Percentiles rank a stretch among this genome's conserved stretches.
These are phyloP conservation scores for Dictyostelium gargantuum DNA, from an alignment of 208 protist species.

Conservation along the genomic window DNA sequence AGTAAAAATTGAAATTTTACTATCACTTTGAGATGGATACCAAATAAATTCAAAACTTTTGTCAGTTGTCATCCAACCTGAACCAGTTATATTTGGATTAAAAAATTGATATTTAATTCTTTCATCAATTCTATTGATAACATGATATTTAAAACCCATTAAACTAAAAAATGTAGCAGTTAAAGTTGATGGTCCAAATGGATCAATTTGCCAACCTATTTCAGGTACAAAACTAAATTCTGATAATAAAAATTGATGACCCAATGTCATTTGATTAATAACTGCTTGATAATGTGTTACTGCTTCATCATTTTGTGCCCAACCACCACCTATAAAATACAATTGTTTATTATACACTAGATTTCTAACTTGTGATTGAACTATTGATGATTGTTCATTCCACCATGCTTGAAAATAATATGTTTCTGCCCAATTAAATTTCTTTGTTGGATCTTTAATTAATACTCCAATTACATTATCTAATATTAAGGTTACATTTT, in stretches of 20 bases:
- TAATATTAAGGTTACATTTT: not conserved
- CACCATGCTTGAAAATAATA: slow-evolving; percentile 61
- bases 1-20: not conserved
- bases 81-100: not conserved
- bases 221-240: slow-evolving; percentile 28
- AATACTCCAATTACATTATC: not conserved
- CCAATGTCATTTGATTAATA: slow-evolving; percentile 34
- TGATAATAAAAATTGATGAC: slow-evolving; percentile 55
- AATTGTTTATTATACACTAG: slow-evolving; percentile 39
- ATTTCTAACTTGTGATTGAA: slow-evolving; percentile 6
- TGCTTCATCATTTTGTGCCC: slow-evolving; percentile 66
- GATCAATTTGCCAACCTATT: slow-evolving; percentile 64
- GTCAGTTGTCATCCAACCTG: not conserved
- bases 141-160: slow-evolving; percentile 29
- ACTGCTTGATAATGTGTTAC: slow-evolving; percentile 2
- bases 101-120: not conserved
- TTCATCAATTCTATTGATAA: slow-evolving; percentile 26
- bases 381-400: not conserved
- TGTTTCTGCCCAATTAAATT: slow-evolving; percentile 43
- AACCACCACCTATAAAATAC: slow-evolving; percentile 68
- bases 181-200: slow-evolving; percentile 41
- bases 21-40: not conserved
- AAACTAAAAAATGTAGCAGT: slow-evolving; percentile 3
- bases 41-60: slow-evolving; percentile 16
- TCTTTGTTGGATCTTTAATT: slow-evolving; percentile 5